phyloP scores from a whole-genome alignment of 768 basidiomycete genomes.

The Krasilnikovozyma curviuscula region DNA sequence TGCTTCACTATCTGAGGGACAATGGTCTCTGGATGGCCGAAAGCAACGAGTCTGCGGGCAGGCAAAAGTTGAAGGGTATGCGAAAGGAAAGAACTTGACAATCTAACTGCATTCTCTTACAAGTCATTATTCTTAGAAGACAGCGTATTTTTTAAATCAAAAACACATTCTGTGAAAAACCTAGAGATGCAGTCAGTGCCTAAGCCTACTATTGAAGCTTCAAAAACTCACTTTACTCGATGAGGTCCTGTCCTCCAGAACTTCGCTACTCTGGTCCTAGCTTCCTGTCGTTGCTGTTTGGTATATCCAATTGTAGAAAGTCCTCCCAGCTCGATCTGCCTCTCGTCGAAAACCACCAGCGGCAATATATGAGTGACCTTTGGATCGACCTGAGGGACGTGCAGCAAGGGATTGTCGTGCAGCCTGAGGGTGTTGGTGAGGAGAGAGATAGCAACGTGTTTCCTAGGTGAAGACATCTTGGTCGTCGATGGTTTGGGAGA shows the following conservation, averaged over 20 bases:
- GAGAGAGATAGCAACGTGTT: too few species aligned
- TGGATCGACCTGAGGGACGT: constrained; percentile 15
- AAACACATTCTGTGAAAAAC: too few species aligned
- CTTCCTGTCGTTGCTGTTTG: constrained; percentile 1
- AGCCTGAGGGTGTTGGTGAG: constrained; percentile 6
- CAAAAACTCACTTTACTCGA: constrained; percentile 6
- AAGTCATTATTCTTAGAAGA: too few species aligned
- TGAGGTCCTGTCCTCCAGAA: constrained; percentile 5
- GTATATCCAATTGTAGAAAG: constrained; percentile 19
- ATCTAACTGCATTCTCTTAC: too few species aligned
- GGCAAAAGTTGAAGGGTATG: too few species aligned
- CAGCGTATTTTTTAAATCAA: too few species aligned
- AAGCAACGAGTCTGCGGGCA: constrained; percentile 26
- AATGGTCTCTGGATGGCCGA: constrained; percentile 27
- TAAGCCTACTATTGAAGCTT: too few species aligned
- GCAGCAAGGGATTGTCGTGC: constrained; percentile 19
- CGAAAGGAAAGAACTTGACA: too few species aligned
- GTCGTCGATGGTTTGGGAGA: too few species aligned
- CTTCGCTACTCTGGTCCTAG: not conserved
- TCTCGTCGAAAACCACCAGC: constrained; percentile 29
- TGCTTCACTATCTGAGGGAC: constrained; percentile 21
- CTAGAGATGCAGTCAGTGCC: too few species aligned
- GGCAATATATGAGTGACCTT: constrained; percentile 29
- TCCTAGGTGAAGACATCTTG: too few species aligned
- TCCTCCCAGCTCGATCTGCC: constrained; percentile 25